Evolutionary conservation across 495 filamentous ascomycete species (phyloP).

Genomic region (Hamigera avellanea): DNA sequence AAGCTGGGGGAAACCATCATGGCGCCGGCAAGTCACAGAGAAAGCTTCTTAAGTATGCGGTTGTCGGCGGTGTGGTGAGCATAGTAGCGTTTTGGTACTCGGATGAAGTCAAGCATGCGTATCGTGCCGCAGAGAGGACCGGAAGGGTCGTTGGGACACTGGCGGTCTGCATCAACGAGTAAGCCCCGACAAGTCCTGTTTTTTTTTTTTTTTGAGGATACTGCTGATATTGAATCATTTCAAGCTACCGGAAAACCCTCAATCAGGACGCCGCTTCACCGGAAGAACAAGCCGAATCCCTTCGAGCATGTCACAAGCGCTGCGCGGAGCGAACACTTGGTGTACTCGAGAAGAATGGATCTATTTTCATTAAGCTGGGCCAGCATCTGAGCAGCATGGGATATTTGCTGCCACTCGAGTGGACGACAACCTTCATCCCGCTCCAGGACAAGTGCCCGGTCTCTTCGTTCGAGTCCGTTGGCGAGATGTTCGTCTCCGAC

Average conservation of each 20-base stretch:
- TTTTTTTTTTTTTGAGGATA: background rate
- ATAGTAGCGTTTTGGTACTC: conserved; percentile 53
- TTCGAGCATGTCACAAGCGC: conserved; percentile 81
- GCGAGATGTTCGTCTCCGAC: conserved; percentile 72
- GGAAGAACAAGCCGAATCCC: conserved; percentile 48
- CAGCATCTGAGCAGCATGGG: conserved; percentile 96
- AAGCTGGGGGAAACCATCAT: conserved; percentile 6
- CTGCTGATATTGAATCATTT: background rate
- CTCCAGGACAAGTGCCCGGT: conserved; percentile 94
- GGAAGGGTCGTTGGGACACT: conserved; percentile 69
- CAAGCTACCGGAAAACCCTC: conserved; percentile 72
- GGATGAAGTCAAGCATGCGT: conserved; percentile 61
- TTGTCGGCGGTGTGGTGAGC: conserved; percentile 41
- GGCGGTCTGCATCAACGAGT: conserved; percentile 84
- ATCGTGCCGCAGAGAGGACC: conserved; percentile 62
- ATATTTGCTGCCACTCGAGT: conserved; percentile 86
- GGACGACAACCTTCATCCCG: conserved; percentile 93
- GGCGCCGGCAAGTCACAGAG: conserved; percentile 12
- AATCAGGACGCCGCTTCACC: conserved; percentile 47
- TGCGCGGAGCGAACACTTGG: conserved; percentile 80
- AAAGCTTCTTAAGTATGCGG: conserved; percentile 30
- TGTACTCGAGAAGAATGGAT: conserved; percentile 88
- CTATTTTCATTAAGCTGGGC: conserved; percentile 95
- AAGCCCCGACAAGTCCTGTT: conserved; percentile 18
- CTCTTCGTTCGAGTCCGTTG: conserved; percentile 80